A percentile compares a stretch with the other conserved stretches of the same genome.
These are phyloP conservation scores for Lecanicillium sp. DNA, from an alignment of 2,329 filamentous ascomycete genomes.

Conservation along the genomic window DNA sequence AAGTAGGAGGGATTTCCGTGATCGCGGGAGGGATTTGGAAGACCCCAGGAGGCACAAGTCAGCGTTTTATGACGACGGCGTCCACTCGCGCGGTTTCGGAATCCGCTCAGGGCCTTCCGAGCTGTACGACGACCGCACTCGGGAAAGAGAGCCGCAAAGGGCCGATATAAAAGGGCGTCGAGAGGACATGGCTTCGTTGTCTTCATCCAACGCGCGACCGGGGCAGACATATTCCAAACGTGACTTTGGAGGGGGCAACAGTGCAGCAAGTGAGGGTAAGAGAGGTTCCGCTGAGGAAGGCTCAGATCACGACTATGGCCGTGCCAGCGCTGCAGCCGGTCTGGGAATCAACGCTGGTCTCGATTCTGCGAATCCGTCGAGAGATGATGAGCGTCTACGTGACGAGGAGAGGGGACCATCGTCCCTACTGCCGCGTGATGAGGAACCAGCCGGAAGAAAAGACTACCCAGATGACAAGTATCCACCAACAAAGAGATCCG, in stretches of 20 bases:
- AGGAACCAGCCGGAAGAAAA: too few relatives aligned
- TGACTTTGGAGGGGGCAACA: conserved; percentile 15
- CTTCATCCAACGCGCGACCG: too few relatives aligned
- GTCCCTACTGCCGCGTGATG: too few relatives aligned
- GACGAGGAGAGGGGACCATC: too few relatives aligned
- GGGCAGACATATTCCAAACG: too few relatives aligned
- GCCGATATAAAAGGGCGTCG: too few relatives aligned
- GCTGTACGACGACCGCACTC: conserved; percentile 32
- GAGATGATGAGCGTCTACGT: too few relatives aligned
- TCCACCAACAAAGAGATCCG: too few relatives aligned
- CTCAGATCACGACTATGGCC: conserved; percentile 32
- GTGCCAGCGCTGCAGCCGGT: conserved; percentile 40
- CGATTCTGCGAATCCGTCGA: conserved; percentile 30
- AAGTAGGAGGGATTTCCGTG: conserved; percentile 31
- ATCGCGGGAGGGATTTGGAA: conserved; percentile 27
- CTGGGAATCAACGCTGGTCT: conserved; percentile 40
- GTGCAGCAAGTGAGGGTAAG: too few relatives aligned
- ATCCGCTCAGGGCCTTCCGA: conserved; percentile 33
- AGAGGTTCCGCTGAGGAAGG: conserved; percentile 25
- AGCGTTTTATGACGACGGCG: conserved; percentile 36
- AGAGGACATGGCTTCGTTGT: too few relatives aligned
- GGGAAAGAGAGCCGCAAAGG: conserved; percentile 21
- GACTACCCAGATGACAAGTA: too few relatives aligned
- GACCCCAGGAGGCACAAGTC: conserved; percentile 19
- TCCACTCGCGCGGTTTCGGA: conserved; percentile 41